Base-by-base conservation (phyloP, 2,329 filamentous ascomycete genomes). In the Xylariomycetidae sp. region DNA sequence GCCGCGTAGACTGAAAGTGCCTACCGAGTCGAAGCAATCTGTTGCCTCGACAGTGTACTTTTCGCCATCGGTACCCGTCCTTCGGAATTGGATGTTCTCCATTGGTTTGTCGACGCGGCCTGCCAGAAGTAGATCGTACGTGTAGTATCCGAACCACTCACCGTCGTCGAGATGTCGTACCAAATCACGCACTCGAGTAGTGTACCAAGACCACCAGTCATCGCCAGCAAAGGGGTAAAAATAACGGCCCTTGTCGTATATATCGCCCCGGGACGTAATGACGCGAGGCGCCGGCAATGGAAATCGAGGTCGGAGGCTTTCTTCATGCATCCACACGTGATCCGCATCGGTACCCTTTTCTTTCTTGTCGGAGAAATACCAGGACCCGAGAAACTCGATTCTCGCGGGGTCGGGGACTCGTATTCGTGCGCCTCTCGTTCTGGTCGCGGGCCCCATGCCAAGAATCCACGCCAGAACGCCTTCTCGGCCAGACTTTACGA, bases 131-230 rank as follows among this genome's bases (percentile, higher is more conserved):
- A 37, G 29, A 7, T 19, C 31, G 22, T 38, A 29, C 4, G 35
- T 33, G 22, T 43, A 43, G 4, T 23, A 22, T 5, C 40, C 40
- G 22, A 25, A 39, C 44, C 44, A 46, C 29, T 47, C 42, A 20
- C 42, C 44, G 14, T 42, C 37, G 28, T 42, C 37, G 8, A 47
- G 13, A 2, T 20, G 30, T 17, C 22, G 31, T 10, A 34, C 32
- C 4, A 45, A 16, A 17, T 47, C 40, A 6, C 40, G 40, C 6
- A 40, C 38, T 12, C 44, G 44, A 13, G 42, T 39, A 5, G 33
- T 42, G 19, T 47, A 46, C 44, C 44, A 47, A 3, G 40, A 35
- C 40, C 36, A 45, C 44, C 44, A 47, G 5, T 41, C 40, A 15
- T 40, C 38, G 9, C 44, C 42, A 7, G 35, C 22, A 18, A 47